Conservation (phyloP, 2,329 filamentous ascomycete species). For the Epichloe glyceriae region DNA sequence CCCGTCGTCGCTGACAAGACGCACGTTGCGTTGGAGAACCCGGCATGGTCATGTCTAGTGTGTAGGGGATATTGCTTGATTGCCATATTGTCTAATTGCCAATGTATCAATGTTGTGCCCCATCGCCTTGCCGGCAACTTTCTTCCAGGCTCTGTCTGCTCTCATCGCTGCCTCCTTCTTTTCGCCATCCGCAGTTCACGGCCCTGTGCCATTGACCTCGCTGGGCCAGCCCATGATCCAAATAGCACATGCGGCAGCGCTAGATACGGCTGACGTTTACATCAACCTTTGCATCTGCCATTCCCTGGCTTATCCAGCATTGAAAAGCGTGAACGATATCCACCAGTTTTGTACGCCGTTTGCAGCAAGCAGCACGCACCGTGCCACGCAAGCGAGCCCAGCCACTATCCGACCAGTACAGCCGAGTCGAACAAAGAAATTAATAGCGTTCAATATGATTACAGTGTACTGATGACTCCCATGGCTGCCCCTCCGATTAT, state of each 20-base stretch:
- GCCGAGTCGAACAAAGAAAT: neutral
- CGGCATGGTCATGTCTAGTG: neutral
- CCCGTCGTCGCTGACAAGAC: no score
- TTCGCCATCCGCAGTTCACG: neutral
- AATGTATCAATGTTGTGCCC: neutral
- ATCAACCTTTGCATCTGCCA: neutral
- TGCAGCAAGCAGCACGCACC: neutral
- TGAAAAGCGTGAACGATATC: no score
- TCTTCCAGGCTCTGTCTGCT: neutral
- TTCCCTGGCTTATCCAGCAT: neutral
- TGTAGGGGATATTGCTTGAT: neutral
- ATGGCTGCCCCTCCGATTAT: neutral
- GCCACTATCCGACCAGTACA: neutral
- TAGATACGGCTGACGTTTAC: neutral
- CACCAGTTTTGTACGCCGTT: neutral
- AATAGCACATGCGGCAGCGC: neutral
- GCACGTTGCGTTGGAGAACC: no score
- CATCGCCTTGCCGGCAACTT: neutral
- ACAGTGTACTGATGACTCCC: constrained; percentile 1
- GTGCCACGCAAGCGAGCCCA: neutral
- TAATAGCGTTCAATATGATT: constrained; percentile 4
- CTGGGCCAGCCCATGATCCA: constrained; percentile 5
- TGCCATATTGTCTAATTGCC: constrained; percentile 1
- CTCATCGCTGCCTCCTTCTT: neutral
- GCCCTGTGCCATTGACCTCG: constrained; percentile 1